Evolutionary conservation across 345 rosid genomes (phyloP), one percentile per base, ranked within the genome.

Genomic region (Salix arbutifolia): DNA sequence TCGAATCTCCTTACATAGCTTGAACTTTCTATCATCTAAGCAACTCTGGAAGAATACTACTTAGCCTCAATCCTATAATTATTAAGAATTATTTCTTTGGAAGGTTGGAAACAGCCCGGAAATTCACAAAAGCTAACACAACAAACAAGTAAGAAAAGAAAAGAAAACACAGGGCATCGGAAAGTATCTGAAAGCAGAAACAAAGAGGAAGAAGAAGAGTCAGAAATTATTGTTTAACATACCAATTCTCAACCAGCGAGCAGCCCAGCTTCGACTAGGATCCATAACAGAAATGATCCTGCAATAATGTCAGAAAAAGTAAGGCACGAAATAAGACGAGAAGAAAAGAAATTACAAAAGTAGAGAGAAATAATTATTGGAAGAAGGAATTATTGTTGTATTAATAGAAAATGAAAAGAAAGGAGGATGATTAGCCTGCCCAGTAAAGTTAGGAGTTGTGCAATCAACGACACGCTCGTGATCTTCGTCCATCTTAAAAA

Each of bases 211-310:
- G 13, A 6, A 48, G 23, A 16, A 26, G 35, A 21, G 18, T 21
- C 30, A 25, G n/a, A 2, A 30, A n/a, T 31, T 28, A 18, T 33
- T 0, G 48, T 30, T 8, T 9, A 76, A 82, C 83, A 73, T 91
- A 96, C 99, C 93, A 67, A 92, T 92, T 79, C 98, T 86, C 79
- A 93, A 79, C 99, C 99, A 95, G 53, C 99, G 92, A 74, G 98
- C 99, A 38, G 97, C 97, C 99, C 97, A 96, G 79, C 97, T 93
- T 84, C 98, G 88, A 76, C 76, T 74, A 18, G 97, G 99, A 79
- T 96, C 99, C 97, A 93, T 93, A 72, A 96, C 94, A 77, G 99
- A 90, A 81, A 96, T 93, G 77, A 93, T 91, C 78, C 98, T 91
- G 78, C 80, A 60, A 75, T 25, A 70, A 76, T 6, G 16, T 30